These are phyloP conservation scores for Talaromyces trachyspermus DNA, from an alignment of 495 filamentous ascomycete species.

Conservation along the genomic window DNA sequence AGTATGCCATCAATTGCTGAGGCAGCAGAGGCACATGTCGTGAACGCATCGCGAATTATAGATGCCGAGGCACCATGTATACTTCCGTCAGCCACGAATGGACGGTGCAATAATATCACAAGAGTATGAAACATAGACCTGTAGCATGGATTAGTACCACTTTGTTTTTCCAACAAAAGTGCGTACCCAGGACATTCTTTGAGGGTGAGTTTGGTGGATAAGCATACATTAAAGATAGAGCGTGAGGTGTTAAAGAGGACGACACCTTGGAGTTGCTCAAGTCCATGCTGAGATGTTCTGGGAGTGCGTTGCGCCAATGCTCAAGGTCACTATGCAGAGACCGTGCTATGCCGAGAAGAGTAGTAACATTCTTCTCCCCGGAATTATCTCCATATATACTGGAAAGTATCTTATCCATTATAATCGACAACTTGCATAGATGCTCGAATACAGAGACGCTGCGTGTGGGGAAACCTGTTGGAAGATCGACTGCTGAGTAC, in stretches of 20 bases:
- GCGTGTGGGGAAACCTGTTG: constrained; percentile 10
- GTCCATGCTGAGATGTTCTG: constrained; percentile 9
- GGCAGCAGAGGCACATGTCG: constrained; percentile 19
- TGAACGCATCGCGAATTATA: constrained; percentile 17
- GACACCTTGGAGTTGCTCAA: not conserved
- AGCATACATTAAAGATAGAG: constrained; percentile 10
- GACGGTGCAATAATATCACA: constrained; percentile 19
- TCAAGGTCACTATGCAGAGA: constrained; percentile 12
- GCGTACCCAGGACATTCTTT: no score
- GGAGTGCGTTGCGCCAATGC: constrained; percentile 11
- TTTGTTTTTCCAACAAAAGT: no score
- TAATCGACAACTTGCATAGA: constrained; percentile 18
- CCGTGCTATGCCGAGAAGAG: constrained; percentile 8
- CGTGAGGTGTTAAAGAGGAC: constrained; percentile 13
- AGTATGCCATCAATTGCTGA: constrained; percentile 14
- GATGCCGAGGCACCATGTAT: constrained; percentile 15
- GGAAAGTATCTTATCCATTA: constrained; percentile 20
- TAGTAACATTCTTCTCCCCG: constrained; percentile 8
- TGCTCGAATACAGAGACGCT: constrained; percentile 20
- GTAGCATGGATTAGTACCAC: not conserved
- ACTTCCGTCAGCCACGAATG: constrained; percentile 18
- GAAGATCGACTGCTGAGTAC: not conserved
- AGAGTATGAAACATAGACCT: constrained; percentile 15
- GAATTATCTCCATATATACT: constrained; percentile 11
- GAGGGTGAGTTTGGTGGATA: not conserved